These are phyloP conservation scores for Leptographium lundbergii DNA, from an alignment of 2,329 filamentous ascomycete species.

Conservation along the genomic window DNA sequence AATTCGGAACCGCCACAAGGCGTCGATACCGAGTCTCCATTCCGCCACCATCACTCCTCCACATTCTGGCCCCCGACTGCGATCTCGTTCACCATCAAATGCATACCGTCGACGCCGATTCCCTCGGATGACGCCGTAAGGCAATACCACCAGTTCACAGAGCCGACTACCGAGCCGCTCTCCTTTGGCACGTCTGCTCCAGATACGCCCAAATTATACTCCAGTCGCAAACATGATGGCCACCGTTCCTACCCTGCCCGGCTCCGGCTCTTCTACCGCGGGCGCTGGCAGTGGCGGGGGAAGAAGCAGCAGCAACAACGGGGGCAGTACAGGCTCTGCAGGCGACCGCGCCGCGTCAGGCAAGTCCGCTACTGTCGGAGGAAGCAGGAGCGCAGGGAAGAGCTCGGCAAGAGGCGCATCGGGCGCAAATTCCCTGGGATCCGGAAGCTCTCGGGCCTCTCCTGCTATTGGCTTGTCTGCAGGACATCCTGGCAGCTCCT, in stretches of 20 bases:
- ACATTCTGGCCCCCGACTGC: neutral
- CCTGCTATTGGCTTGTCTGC: constrained; percentile 28
- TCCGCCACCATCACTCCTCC: neutral
- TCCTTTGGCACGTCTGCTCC: neutral
- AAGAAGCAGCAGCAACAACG: neutral
- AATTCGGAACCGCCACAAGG: neutral
- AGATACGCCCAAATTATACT: neutral
- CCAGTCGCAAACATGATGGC: constrained; percentile 9
- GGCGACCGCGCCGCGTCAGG: neutral
- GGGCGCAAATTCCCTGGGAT: constrained; percentile 23
- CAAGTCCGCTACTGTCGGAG: neutral
- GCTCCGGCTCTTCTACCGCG: neutral
- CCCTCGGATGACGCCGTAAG: constrained; percentile 11
- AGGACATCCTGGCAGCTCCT: constrained; percentile 17
- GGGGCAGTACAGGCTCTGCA: neutral
- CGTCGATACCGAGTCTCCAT: neutral
- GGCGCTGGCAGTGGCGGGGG: neutral
- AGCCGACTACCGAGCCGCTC: neutral
- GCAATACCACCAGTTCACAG: constrained; percentile 2
- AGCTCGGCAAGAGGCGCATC: constrained; percentile 17
- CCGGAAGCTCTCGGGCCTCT: constrained; percentile 40
- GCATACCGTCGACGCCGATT: constrained; percentile 5
- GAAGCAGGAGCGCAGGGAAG: constrained; percentile 14
- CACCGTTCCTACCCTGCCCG: constrained; percentile 6
- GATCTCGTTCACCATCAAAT: constrained; percentile 4